Evolutionary conservation across 1,284 basidiomycete species (phyloP), one percentile per base, ranked within the genome.

Genomic region (Athelia sp.): DNA sequence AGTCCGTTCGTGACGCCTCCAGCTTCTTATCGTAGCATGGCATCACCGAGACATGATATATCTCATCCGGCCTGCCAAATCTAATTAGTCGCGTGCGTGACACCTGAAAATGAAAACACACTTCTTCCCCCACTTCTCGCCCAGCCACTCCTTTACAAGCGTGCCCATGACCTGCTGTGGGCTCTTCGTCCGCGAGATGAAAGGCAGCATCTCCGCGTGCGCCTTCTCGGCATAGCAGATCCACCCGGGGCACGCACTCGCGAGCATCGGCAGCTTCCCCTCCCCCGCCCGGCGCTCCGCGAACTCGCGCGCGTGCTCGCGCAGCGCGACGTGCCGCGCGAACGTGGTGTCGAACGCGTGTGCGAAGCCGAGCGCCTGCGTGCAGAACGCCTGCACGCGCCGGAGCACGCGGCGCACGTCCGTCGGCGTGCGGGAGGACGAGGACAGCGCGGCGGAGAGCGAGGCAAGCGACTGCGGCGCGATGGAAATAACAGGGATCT

Each of bases 11-110:
- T 14, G 92, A 95, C 0, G 97, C 96, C 71, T 99, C 97, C 22
- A 99, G 84, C 66, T 99, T 99, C 72, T 99, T 99, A 76, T 99
- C 97, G 68, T 98, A 99, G 70, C 97, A 99, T 0, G 96, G 95
- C 95, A 99, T 99, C 36, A 98, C 93, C 0, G 93, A 82, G 53
- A 98, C 91, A 61, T 99, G 97, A 66, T 98, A 99, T 48, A 98
- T 80, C 58, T 91, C 75, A 58, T 88, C 75, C 1, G 91, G 87
- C 26, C 88, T 93, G 59, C 46, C 19, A n/a, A 46, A 42, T 17
- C 35, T 23, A 32, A 47, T n/a, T n/a, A n/a, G n/a, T n/a, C n/a
- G n/a, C n/a, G 32, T 46, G n/a, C 13, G 36, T 31, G 45, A 47
- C 21, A 43, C 21, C 31, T 38, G 15, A 47, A 42, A 36, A 38